Conservation (phyloP, 352 stramenopile species). For the Plasmopara halstedii region DNA sequence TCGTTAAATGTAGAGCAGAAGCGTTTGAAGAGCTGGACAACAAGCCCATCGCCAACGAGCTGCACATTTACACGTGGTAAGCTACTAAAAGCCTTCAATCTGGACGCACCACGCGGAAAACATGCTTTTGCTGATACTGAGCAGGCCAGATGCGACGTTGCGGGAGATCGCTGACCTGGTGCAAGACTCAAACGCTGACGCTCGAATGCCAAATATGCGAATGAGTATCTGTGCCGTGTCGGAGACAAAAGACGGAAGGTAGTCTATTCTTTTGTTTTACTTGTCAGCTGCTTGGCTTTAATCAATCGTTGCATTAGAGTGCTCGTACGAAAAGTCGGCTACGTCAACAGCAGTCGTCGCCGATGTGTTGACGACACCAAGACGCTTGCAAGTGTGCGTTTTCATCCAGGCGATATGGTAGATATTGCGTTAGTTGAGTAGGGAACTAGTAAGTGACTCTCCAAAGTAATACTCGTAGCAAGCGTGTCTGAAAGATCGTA, state of each 20-base stretch:
- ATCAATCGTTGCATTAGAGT: slow-evolving; percentile 21
- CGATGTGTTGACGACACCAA: slow-evolving; percentile 52
- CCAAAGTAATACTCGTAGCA: no score
- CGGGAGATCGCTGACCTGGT: slow-evolving; percentile 65
- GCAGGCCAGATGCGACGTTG: slow-evolving; percentile 60
- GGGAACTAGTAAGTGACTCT: no score
- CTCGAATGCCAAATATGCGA: slow-evolving; percentile 40
- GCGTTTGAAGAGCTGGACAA: slow-evolving; percentile 49
- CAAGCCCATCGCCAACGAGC: slow-evolving; percentile 44
- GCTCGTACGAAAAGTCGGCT: slow-evolving; percentile 52
- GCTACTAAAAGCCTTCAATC: not conserved
- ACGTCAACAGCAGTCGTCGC: slow-evolving; percentile 44
- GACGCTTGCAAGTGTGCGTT: slow-evolving; percentile 50
- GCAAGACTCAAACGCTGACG: slow-evolving; percentile 51
- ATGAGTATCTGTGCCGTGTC: slow-evolving; percentile 59
- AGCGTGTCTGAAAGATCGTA: slow-evolving; percentile 15
- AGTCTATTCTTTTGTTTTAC: not conserved
- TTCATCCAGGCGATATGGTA: slow-evolving; percentile 55
- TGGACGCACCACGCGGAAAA: no score
- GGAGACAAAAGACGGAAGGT: slow-evolving; percentile 45
- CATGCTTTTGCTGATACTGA: not conserved
- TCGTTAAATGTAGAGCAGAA: slow-evolving; percentile 46
- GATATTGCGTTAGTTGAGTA: slow-evolving; percentile 57
- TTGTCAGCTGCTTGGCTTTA: not conserved
- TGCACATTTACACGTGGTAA: slow-evolving; percentile 73